These are phyloP conservation scores for Alternaria triticimaculans DNA, from an alignment of 2,329 filamentous ascomycete genomes.

Conservation along the genomic window DNA sequence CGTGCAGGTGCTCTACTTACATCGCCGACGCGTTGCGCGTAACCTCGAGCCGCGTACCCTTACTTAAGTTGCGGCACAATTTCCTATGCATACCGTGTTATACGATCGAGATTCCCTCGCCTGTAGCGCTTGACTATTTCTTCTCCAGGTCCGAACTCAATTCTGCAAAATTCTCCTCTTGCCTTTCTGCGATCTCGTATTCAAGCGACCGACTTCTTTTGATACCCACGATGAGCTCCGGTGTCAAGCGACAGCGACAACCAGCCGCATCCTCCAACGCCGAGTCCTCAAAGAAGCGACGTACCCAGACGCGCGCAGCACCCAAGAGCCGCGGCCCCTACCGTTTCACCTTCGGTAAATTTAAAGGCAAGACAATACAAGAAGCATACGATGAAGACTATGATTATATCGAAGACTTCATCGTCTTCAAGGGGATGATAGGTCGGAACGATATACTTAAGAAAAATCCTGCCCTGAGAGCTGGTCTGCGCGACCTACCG, in stretches of 20 bases:
- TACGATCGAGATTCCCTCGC: neutral
- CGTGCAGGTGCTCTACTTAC: neutral
- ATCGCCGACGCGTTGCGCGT: neutral
- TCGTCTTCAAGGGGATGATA: neutral
- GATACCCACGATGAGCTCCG: neutral
- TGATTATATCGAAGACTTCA: neutral
- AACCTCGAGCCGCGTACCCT: neutral
- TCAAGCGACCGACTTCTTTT: neutral
- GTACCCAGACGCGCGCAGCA: neutral
- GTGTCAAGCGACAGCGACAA: neutral
- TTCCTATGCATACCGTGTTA: neutral
- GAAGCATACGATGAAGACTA: neutral
- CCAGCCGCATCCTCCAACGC: neutral
- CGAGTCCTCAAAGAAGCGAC: neutral
- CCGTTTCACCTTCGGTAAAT: neutral
- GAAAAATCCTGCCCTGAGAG: neutral
- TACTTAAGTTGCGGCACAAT: neutral
- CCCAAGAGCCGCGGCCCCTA: neutral
- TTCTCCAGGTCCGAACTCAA: neutral
- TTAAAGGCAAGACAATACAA: neutral
- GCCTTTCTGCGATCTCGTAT: neutral
- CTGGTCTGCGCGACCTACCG: neutral
- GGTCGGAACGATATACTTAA: neutral
- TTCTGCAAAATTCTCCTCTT: neutral
- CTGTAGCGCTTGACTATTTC: neutral